Percentiles rank a stretch among this genome's conserved stretches.
Conservation (phyloP, 2,329 filamentous ascomycete genomes). For the Alternaria triticimaculans region DNA sequence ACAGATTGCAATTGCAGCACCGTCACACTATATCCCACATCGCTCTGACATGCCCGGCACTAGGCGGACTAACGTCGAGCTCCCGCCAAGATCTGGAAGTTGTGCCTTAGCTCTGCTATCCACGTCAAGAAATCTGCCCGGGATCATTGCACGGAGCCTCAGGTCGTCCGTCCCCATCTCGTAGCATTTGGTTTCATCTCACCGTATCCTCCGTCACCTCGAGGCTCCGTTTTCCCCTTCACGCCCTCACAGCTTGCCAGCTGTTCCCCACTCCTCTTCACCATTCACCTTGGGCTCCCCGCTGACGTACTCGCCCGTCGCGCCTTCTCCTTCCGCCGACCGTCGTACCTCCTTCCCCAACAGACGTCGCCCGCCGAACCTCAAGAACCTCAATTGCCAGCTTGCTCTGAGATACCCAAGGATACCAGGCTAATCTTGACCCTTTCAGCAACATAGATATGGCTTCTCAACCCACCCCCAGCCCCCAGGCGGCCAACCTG, state of each 20-base stretch:
- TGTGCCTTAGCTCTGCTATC: constrained; percentile 37
- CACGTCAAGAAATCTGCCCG: constrained; percentile 41
- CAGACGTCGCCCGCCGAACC: constrained; percentile 8
- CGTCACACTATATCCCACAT: constrained; percentile 2
- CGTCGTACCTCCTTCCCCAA: constrained; percentile 16
- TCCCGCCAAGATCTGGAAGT: constrained; percentile 15
- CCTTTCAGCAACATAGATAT: constrained; percentile 20
- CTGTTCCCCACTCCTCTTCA: constrained; percentile 20
- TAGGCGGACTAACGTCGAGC: constrained; percentile 11
- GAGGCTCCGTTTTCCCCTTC: constrained; percentile 25
- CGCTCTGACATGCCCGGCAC: constrained; percentile 8
- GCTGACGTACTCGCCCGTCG: constrained; percentile 31
- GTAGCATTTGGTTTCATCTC: constrained; percentile 35
- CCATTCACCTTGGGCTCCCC: constrained; percentile 30
- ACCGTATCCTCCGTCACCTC: constrained; percentile 24
- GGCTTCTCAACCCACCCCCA: constrained; percentile 38
- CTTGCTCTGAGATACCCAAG: constrained; percentile 11
- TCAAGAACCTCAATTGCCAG: constrained; percentile 7
- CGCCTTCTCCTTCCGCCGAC: constrained; percentile 15
- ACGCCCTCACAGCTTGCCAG: constrained; percentile 26
- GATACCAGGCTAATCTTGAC: constrained; percentile 7
- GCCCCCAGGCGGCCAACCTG: constrained; percentile 58
- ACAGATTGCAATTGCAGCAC: not conserved
- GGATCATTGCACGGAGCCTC: constrained; percentile 36
- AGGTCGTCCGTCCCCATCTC: constrained; percentile 36